Evolutionary conservation across 192 early-diverging fungal genomes (phyloP), one percentile per base, ranked within the genome.

Genomic region (Coemansia sp.): DNA sequence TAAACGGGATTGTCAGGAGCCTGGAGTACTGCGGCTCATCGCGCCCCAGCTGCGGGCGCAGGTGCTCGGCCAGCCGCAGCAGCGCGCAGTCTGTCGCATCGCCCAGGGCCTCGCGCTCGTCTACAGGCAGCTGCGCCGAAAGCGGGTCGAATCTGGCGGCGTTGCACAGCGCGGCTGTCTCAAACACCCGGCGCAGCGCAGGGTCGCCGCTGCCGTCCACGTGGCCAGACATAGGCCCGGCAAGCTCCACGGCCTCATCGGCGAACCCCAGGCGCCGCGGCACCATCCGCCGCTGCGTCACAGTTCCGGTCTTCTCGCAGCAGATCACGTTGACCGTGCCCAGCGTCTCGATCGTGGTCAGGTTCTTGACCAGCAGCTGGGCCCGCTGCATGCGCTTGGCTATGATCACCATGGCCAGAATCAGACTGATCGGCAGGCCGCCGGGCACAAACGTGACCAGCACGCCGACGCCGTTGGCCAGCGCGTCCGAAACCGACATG

Each of bases 261-360:
- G 49, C 58, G 12, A 48, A 62, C 15, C 54, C 62, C 0, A 60
- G 39, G 9, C 42, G 39, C 23, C 40, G 52, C 17, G 86, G 84
- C 23, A 58, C 60, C 90, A 96, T 92, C 40, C 82, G 74, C 75
- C 85, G 82, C 51, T 83, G 78, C 10, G 93, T 96, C 31, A 96
- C 67, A 6, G 91, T 96, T 0, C 91, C 93, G n/a, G 93, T 94
- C 76, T 96, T 96, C 67, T 96, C 91, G 32, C 87, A 90, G 55
- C 73, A 80, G 8, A 84, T 80, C 7, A 89, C 82, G 51, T 69
- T 82, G 42, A 92, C 83, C 40, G 84, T 84, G 21, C 91, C 94
- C 15, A 96, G 80, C 4, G 91, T 92, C 76, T 96, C 91, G 51
- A 96, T 84, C 0, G 87, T 87, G 27, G 85, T 82, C n/a, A 96